A percentile compares a stretch with the other conserved stretches of the same genome.
phyloP scores from a whole-genome alignment of 2,329 filamentous ascomycete genomes.

The Thermochaetoides dissita region DNA sequence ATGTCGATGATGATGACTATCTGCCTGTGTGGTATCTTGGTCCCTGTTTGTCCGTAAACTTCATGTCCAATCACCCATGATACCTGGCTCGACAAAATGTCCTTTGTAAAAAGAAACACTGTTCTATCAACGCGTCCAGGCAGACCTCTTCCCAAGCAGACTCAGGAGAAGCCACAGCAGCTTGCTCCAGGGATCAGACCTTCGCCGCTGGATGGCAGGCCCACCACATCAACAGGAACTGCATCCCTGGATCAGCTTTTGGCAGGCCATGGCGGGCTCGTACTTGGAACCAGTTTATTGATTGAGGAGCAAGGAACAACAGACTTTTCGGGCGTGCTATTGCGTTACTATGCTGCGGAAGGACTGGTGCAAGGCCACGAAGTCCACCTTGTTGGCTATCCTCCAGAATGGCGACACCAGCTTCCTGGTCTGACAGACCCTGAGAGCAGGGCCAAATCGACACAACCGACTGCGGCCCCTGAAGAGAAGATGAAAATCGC shows the following conservation, averaged over 20 bases:
- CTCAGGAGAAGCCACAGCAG: slow-evolving; percentile 18
- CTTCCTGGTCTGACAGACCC: slow-evolving; percentile 57
- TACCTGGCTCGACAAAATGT: slow-evolving; percentile 28
- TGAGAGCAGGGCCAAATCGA: slow-evolving; percentile 25
- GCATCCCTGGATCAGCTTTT: slow-evolving; percentile 72
- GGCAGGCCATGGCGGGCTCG: slow-evolving; percentile 72
- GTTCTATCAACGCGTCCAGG: slow-evolving; percentile 29
- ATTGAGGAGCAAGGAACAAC: slow-evolving; percentile 86
- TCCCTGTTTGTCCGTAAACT: neutral
- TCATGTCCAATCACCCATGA: slow-evolving; percentile 7
- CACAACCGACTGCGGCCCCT: slow-evolving; percentile 25
- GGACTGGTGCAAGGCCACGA: slow-evolving; percentile 82
- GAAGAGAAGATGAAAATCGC: slow-evolving; percentile 94
- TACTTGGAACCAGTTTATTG: slow-evolving; percentile 66
- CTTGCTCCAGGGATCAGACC: slow-evolving; percentile 49
- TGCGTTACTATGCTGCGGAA: slow-evolving; percentile 85
- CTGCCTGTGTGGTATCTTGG: too few species aligned
- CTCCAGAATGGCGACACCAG: slow-evolving; percentile 68
- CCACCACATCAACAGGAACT: slow-evolving; percentile 83
- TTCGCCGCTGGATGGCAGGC: slow-evolving; percentile 75
- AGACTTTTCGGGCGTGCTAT: slow-evolving; percentile 73
- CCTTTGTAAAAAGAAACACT: slow-evolving; percentile 43
- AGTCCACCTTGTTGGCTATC: slow-evolving; percentile 70
- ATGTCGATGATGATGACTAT: too few species aligned
- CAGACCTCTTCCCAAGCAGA: slow-evolving; percentile 17